phyloP scores from a whole-genome alignment of 106 monocot species.

The Allium sativum region DNA sequence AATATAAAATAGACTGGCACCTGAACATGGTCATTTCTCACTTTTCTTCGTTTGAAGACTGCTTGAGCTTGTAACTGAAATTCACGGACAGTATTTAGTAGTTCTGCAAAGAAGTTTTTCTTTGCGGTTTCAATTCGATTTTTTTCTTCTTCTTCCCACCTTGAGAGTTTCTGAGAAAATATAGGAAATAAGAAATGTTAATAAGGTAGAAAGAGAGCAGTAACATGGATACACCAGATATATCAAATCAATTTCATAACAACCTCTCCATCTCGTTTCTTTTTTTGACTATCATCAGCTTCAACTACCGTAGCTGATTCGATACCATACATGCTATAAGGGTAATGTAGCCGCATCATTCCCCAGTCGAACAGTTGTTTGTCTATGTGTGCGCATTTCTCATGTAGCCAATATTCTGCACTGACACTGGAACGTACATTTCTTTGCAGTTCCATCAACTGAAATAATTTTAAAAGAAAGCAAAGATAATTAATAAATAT shows the following conservation, averaged over 20 bases:
- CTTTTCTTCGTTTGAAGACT: constrained; percentile 65
- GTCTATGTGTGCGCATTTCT: constrained; percentile 68
- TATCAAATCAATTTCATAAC: constrained; percentile 2
- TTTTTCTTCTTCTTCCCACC: constrained; percentile 88
- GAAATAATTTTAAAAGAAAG: constrained; percentile 3
- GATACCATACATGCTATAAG: constrained; percentile 76
- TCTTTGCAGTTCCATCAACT: constrained; percentile 79
- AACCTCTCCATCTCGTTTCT: constrained; percentile 91
- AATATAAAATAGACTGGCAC: constrained; percentile 15
- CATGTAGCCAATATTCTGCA: constrained; percentile 61
- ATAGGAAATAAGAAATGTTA: background rate
- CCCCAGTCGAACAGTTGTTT: constrained; percentile 94
- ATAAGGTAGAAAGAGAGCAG: background rate
- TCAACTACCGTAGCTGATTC: constrained; percentile 73
- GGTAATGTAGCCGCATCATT: constrained; percentile 71
- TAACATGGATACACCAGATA: too few species aligned
- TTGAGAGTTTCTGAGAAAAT: constrained; percentile 62
- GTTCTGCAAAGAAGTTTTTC: constrained; percentile 91
- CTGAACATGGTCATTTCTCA: constrained; percentile 91
- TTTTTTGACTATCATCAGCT: constrained; percentile 78
- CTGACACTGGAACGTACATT: constrained; percentile 65
- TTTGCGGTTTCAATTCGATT: constrained; percentile 56
- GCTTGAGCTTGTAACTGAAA: constrained; percentile 76
- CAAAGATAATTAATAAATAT: too few species aligned
- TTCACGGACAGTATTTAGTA: constrained; percentile 89